Base-by-base conservation (phyloP, 371 early-diverging fungal genomes). In the Pancytospora philotis region DNA sequence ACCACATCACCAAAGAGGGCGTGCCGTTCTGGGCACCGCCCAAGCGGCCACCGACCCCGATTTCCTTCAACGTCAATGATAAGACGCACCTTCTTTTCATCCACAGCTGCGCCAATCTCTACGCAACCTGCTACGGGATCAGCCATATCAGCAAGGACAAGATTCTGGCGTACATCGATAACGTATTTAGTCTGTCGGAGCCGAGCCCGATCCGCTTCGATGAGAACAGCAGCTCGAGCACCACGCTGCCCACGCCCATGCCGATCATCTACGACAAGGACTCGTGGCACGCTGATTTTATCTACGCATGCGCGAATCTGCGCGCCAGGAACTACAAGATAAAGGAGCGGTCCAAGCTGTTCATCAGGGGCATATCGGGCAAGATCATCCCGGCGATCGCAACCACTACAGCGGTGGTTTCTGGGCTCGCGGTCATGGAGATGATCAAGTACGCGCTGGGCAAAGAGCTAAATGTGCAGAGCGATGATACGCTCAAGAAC, bases 321-420 rank as follows among this genome's bases (percentile, higher is more conserved):
- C 88, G 99, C 73, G 95, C 96, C 3, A 75, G 83, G 69, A 95
- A 93, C 84, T 99, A 99, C 80, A 86, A 84, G 62, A 99, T 99
- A 69, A 77, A 85, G n/a, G 80, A 82, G 45, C 89, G 92, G 1
- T 90, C 94, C 79, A 88, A 91, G 59, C 89, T 89, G 81, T 88
- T 88, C 80, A 92, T 95, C 72, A 97, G 95, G 85, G 90, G 91
- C 76, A 95, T 99, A 83, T 97, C 99, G 1, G 99, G 99, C 38
- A 91, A 91, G 82, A 99, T 99, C 72, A 98, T 99, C 72, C 99
- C 99, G 28, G 99, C 99, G 45, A 99, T 99, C 83, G 98, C 99
- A 4, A 99, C 99, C 0, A 99, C 99, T 0, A 99, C 99, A 0
- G 89, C 97, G 6, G 83, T 98, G 73, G 92, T 99, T 3, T 92